Percentiles rank a stretch among this genome's conserved stretches.
phyloP scores from a whole-genome alignment of 495 filamentous ascomycete species.

The Coniosporium apollinis region DNA sequence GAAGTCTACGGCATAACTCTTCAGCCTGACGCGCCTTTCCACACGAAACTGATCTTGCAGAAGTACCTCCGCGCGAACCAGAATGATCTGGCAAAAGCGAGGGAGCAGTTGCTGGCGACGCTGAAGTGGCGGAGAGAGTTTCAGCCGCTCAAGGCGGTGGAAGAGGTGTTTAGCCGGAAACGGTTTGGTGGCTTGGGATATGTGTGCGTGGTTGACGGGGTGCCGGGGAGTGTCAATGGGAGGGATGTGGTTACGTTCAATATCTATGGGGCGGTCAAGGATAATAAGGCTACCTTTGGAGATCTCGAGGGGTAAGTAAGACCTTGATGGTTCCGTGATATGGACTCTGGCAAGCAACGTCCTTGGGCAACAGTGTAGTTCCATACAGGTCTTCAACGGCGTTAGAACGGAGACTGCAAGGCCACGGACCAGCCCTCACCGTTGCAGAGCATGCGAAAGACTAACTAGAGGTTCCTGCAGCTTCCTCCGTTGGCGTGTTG shows the following conservation, averaged over 20 bases:
- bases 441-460: too few relatives aligned
- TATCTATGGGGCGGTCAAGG: conserved; percentile 65
- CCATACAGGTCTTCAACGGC: too few relatives aligned
- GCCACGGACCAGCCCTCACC: too few relatives aligned
- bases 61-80: conserved; percentile 85
- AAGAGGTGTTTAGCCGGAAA: conserved; percentile 28
- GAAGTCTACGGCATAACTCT: conserved; percentile 68
- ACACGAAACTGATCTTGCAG: conserved; percentile 66
- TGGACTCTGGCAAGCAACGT: too few relatives aligned
- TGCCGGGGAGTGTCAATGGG: conserved; percentile 24
- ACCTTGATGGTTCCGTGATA: too few relatives aligned
- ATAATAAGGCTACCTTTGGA: conserved; percentile 54
- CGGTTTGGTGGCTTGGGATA: conserved; percentile 46
- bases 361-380: too few relatives aligned
- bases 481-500: conserved; percentile 59
- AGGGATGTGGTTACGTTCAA: conserved; percentile 55
- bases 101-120: conserved; percentile 58
- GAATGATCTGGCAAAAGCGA: conserved; percentile 52
- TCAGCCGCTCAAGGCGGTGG: conserved; percentile 29
- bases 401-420: too few relatives aligned
- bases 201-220: conserved; percentile 29
- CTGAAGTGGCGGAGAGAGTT: conserved; percentile 62
- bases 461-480: conserved; percentile 3
- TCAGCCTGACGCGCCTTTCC: conserved; percentile 32
- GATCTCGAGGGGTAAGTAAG: too few relatives aligned